These are phyloP conservation scores for Trichoderma parareesei DNA, from an alignment of 495 filamentous ascomycete genomes.

Conservation along the genomic window DNA sequence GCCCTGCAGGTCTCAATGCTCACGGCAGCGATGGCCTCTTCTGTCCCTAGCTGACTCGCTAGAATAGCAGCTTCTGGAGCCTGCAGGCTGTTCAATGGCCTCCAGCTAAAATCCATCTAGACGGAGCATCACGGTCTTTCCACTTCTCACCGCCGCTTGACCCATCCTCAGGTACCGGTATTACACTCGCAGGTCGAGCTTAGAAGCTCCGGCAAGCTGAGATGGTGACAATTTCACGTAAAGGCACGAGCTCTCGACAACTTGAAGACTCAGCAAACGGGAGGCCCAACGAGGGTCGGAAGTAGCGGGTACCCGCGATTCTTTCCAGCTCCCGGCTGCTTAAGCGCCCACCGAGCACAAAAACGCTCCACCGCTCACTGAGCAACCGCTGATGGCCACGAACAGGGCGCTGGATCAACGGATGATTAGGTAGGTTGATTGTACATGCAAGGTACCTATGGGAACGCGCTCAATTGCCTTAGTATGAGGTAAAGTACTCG, in stretches of 20 bases:
- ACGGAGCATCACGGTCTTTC: too few species aligned
- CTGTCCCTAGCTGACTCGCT: background rate
- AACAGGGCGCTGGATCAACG: background rate
- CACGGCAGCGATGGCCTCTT: background rate
- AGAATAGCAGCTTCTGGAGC: background rate
- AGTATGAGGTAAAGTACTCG: background rate
- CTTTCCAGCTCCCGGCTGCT: background rate
- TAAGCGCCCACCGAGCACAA: slow-evolving; percentile 5
- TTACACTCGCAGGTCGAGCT: background rate
- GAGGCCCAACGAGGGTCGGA: background rate
- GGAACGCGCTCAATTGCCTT: too few species aligned
- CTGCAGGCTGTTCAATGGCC: background rate
- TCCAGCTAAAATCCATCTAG: background rate
- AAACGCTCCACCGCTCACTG: slow-evolving; percentile 6
- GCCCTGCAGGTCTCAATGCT: slow-evolving; percentile 1
- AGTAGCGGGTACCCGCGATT: background rate
- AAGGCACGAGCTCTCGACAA: too few species aligned
- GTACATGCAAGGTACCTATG: too few species aligned
- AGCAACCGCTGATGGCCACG: background rate
- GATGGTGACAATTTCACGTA: background rate
- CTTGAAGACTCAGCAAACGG: too few species aligned
- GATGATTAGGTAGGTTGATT: too few species aligned
- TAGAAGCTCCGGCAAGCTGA: background rate
- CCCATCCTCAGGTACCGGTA: background rate
- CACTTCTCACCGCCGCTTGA: slow-evolving; percentile 1